These are phyloP conservation scores for Gossypium longicalyx DNA, from an alignment of 345 rosid species.

Conservation along the genomic window DNA sequence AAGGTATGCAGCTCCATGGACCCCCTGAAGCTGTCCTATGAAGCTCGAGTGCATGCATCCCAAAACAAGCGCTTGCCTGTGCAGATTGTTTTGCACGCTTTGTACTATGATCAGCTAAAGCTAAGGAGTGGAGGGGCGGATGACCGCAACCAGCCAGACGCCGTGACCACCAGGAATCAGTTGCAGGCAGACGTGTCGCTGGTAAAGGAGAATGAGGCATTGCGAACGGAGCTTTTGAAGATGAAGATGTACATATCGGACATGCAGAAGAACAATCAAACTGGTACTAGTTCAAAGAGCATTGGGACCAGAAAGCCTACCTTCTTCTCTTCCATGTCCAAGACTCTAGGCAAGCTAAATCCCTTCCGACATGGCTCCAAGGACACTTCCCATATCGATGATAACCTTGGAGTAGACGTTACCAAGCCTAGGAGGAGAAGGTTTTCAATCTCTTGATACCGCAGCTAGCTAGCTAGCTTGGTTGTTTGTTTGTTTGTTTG, in stretches of 20 bases:
- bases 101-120: constrained; percentile 88
- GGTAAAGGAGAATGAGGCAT: constrained; percentile 74
- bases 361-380: constrained; percentile 83
- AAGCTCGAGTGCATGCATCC: constrained; percentile 95
- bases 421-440: constrained; percentile 92
- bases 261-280: constrained; percentile 44
- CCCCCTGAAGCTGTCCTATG: constrained; percentile 71
- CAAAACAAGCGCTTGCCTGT: constrained; percentile 92
- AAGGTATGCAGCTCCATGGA: constrained; percentile 91
- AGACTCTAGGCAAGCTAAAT: constrained; percentile 75
- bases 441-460: constrained; percentile 66
- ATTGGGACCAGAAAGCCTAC: constrained; percentile 30
- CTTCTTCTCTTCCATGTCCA: constrained; percentile 84
- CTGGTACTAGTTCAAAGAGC: constrained; percentile 23
- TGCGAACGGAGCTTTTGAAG: constrained; percentile 72
- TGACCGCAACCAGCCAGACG: constrained; percentile 31
- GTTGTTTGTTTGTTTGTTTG: neutral
- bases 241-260: constrained; percentile 78
- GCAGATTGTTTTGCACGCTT: constrained; percentile 75
- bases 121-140: constrained; percentile 58
- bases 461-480: neutral
- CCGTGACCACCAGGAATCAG: constrained; percentile 45
- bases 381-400: constrained; percentile 76
- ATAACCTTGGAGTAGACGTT: constrained; percentile 40
- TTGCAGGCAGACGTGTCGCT: constrained; percentile 61